Evolutionary conservation across 192 early-diverging fungal genomes (phyloP).

Genomic region (Funneliformis mosseae): DNA sequence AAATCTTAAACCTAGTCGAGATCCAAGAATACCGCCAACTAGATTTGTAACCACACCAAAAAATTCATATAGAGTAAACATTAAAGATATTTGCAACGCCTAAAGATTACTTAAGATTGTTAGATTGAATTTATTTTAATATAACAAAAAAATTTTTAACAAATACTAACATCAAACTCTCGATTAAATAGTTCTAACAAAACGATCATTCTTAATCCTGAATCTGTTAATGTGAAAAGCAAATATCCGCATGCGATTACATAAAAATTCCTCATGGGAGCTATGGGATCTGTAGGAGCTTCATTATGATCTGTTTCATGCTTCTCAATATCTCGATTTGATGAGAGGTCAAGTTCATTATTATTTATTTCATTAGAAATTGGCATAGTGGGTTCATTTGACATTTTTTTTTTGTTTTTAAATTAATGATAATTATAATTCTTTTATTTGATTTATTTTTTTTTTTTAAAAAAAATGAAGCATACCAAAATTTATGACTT

Average conservation of each 20-base stretch:
- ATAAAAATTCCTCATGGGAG: constrained; percentile 36
- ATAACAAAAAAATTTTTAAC: background rate
- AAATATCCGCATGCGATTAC: constrained; percentile 44
- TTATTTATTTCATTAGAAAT: too few species aligned
- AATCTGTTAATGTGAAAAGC: constrained; percentile 49
- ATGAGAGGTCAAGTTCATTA: too few species aligned
- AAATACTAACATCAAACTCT: constrained; percentile 36
- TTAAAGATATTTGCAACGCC: constrained; percentile 45
- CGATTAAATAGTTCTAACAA: constrained; percentile 43
- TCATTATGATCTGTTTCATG: too few species aligned
- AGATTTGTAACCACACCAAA: constrained; percentile 50
- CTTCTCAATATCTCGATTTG: too few species aligned
- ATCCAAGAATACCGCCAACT: constrained; percentile 47
- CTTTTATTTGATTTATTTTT: too few species aligned
- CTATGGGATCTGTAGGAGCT: background rate
- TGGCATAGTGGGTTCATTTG: too few species aligned
- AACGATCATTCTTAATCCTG: constrained; percentile 51
- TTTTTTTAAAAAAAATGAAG: too few species aligned
- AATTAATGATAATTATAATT: too few species aligned
- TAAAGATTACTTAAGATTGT: background rate
- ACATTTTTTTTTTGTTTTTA: too few species aligned
- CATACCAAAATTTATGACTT: too few species aligned
- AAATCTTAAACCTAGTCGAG: constrained; percentile 42
- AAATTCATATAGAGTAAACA: constrained; percentile 52
- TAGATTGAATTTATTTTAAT: background rate